These are phyloP conservation scores for Dactylellina parvicollis DNA, from an alignment of 2,329 filamentous ascomycete genomes.

Conservation along the genomic window DNA sequence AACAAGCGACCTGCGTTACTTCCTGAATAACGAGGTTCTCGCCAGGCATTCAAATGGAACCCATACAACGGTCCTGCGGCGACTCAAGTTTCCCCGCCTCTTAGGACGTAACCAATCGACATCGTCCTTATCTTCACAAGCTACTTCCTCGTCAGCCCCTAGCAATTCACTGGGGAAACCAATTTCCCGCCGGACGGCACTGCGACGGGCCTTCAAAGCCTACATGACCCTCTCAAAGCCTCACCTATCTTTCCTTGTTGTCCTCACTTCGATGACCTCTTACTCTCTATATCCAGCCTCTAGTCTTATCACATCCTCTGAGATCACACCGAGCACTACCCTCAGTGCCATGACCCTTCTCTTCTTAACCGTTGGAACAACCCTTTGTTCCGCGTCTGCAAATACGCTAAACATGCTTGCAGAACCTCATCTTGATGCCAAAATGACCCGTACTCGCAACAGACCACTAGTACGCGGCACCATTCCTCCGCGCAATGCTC, in stretches of 20 bases:
- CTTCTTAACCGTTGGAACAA: slow-evolving; percentile 89
- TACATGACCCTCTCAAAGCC: slow-evolving; percentile 95
- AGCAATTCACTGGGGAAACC: slow-evolving; percentile 30
- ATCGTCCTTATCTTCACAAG: slow-evolving; percentile 19
- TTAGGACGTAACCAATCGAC: slow-evolving; percentile 34
- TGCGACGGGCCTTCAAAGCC: slow-evolving; percentile 76
- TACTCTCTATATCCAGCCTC: slow-evolving; percentile 95
- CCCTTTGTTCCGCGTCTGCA: slow-evolving; percentile 86
- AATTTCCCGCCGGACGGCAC: slow-evolving; percentile 61
- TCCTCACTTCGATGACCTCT: slow-evolving; percentile 87
- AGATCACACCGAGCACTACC: slow-evolving; percentile 75
- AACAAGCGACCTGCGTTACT: slow-evolving; percentile 24
- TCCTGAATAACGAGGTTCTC: slow-evolving; percentile 43
- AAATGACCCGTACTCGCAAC: slow-evolving; percentile 93
- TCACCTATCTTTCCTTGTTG: slow-evolving; percentile 87
- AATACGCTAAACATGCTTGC: slow-evolving; percentile 98
- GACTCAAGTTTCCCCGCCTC: slow-evolving; percentile 23
- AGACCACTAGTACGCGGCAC: slow-evolving; percentile 85
- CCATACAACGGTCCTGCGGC: slow-evolving; percentile 3
- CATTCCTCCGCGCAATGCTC: slow-evolving; percentile 75
- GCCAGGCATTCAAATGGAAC: slow-evolving; percentile 1
- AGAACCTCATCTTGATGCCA: slow-evolving; percentile 86
- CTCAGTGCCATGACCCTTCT: slow-evolving; percentile 89
- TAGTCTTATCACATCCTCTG: slow-evolving; percentile 77
- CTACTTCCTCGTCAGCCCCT: neutral